Evolutionary conservation across 2,329 filamentous ascomycete species (phyloP).

Genomic region (Beauveria sp.): DNA sequence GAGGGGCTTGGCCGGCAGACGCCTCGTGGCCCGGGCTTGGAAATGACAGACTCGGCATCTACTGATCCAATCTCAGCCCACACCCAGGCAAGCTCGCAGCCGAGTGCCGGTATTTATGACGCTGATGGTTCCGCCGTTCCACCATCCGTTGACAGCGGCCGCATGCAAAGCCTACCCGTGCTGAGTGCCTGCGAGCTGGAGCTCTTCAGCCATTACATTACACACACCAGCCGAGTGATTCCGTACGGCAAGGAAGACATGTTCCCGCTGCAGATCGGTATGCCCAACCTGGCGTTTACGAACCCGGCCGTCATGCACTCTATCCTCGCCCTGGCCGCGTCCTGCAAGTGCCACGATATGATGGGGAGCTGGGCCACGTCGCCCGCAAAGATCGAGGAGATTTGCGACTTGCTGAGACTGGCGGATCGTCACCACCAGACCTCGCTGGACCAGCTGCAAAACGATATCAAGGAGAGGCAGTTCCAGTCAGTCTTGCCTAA

Average conservation of each 20-base stretch:
- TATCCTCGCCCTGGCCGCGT: conserved; percentile 32
- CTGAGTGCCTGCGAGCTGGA: conserved; percentile 23
- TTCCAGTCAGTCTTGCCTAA: conserved; percentile 31
- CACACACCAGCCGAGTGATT: conserved; percentile 30
- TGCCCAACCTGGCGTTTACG: conserved; percentile 33
- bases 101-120: not conserved
- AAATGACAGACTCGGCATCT: not conserved
- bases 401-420: conserved; percentile 18
- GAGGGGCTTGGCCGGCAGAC: not conserved
- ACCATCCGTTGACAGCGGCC: not conserved
- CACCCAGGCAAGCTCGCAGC: no score
- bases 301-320: conserved; percentile 34
- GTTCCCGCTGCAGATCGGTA: conserved; percentile 32
- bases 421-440: conserved; percentile 30
- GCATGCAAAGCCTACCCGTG: not conserved
- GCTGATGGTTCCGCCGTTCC: not conserved
- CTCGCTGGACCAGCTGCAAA: conserved; percentile 30
- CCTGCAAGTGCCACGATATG: conserved; percentile 31
- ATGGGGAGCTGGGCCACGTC: conserved; percentile 4
- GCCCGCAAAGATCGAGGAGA: not conserved
- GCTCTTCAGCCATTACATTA: conserved; percentile 33
- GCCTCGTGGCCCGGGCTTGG: not conserved
- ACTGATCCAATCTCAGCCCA: not conserved
- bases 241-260: conserved; percentile 30
- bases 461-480: conserved; percentile 21